phyloP scores from a whole-genome alignment of 305 asterid species.

The Euphrasia arctica region DNA sequence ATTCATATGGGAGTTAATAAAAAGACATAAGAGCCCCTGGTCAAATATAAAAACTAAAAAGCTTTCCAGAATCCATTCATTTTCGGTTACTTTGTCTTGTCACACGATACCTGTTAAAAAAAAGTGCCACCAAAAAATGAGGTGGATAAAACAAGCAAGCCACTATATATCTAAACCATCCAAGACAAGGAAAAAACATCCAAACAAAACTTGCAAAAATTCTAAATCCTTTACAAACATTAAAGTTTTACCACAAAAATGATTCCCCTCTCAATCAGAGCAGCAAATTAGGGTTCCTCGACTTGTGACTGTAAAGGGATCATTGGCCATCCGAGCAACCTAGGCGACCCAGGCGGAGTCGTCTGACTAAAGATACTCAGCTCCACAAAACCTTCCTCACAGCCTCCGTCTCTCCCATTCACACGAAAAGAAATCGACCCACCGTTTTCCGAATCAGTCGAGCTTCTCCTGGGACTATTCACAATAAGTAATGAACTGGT shows the following conservation, averaged over 20 bases:
- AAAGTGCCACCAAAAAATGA: conserved; percentile 44
- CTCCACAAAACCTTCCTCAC: neutral
- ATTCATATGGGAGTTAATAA: neutral
- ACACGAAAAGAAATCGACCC: conserved; percentile 43
- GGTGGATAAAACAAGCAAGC: conserved; percentile 41
- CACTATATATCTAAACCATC: conserved; percentile 29
- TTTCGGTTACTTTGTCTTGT: too few species aligned
- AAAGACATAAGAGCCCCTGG: neutral
- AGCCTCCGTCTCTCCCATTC: neutral
- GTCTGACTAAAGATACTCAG: conserved; percentile 43
- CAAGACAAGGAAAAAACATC: conserved; percentile 12
- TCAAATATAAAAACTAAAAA: too few species aligned
- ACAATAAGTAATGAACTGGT: conserved; percentile 38
- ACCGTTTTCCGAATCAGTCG: conserved; percentile 39
- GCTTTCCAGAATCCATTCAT: neutral
- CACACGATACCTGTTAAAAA: neutral
- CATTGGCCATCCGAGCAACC: conserved; percentile 61
- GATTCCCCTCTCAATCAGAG: conserved; percentile 22
- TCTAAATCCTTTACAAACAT: conserved; percentile 53
- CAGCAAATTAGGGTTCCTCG: conserved; percentile 21
- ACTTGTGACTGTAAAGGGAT: conserved; percentile 30
- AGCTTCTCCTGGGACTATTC: conserved; percentile 35
- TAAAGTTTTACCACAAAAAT: conserved; percentile 46
- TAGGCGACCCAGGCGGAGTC: conserved; percentile 49
- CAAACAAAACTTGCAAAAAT: conserved; percentile 30